Evolutionary conservation across 352 stramenopile genomes (phyloP), one percentile per base, ranked within the genome.

Genomic region (Thraustochytrium striatum): DNA sequence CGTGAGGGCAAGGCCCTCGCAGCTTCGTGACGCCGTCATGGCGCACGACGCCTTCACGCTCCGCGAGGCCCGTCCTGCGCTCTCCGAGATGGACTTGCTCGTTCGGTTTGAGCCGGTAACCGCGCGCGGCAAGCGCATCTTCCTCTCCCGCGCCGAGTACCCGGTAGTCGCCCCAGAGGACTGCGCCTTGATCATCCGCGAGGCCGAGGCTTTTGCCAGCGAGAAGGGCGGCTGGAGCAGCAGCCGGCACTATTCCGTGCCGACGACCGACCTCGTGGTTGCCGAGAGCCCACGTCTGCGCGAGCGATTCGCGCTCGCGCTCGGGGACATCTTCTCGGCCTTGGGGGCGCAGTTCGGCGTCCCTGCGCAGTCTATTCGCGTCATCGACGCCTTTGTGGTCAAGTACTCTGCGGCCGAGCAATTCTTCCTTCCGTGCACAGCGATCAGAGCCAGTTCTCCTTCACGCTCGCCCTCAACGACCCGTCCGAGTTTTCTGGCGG

Each of bases 371-470:
- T 50, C 62, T 58, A 83, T 94, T 33, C 84, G 85, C 28, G 92
- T 93, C 57, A 87, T 88, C 39, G 90, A 94, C 62, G 83, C 93
- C 30, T 94, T 94, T 69, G 92, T 88, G 72, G 90, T 94, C 70
- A 93, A 93, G 69, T 94, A 94, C 72, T 88, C 93, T 61, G 89
- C 88, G 1, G 52, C 43, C 0, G 85, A 85, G 13, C 88, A 90
- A 53, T 86, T 86, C 0, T 85, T 89, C 57, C 85, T 97, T 5
- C 87, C 47, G 85, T 94, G 68, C 93, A 98, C 81, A 90, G 91
- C n/a, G 92, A 98, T 81, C 92, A 92, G 30, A 97, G 91, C 2
- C 86, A 95, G 2, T 81, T 98, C 19, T 97, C 91, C n/a, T 97
- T 97, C 82, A 96, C 94, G 61, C 82, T 97, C 19, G 68, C 96